Conservation (phyloP, 2,329 filamentous ascomycete species). For the Bimuria novae-zelandiae region DNA sequence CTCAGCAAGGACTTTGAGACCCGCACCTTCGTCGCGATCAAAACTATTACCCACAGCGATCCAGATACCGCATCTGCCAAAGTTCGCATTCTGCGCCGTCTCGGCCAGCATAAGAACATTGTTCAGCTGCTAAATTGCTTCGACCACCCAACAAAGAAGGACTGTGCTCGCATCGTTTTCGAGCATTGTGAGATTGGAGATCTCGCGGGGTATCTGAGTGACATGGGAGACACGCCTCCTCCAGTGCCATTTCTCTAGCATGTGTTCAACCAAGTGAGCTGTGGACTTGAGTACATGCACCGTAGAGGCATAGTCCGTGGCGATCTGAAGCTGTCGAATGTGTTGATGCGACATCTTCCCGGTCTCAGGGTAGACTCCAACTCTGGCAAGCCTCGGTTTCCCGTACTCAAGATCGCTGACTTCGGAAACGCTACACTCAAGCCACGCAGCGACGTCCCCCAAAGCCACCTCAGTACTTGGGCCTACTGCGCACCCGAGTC, state of each 20-base stretch:
- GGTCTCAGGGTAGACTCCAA: not conserved
- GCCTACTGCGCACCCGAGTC: not conserved
- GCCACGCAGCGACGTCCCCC: not conserved
- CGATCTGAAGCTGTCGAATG: slow-evolving; percentile 3
- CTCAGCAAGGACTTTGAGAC: not conserved
- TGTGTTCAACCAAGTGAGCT: not conserved
- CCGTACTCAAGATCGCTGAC: not conserved
- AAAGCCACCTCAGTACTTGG: not conserved
- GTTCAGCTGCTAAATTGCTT: not conserved
- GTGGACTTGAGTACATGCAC: not conserved
- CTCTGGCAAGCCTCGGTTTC: not conserved
- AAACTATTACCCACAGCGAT: not conserved
- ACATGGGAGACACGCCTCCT: not conserved
- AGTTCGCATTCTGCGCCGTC: not conserved
- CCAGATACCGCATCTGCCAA: not conserved
- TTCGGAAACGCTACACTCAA: not conserved
- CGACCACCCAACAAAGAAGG: not conserved
- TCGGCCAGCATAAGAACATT: not conserved
- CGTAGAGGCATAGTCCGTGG: not conserved
- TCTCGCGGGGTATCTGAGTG: not conserved
- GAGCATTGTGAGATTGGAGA: not conserved
- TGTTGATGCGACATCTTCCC: not conserved
- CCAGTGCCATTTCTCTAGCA: slow-evolving; percentile 4
- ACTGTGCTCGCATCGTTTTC: not conserved
- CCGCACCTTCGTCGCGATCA: not conserved